Base-by-base conservation (phyloP, 768 basidiomycete genomes). In the Lyophyllum semitale region DNA sequence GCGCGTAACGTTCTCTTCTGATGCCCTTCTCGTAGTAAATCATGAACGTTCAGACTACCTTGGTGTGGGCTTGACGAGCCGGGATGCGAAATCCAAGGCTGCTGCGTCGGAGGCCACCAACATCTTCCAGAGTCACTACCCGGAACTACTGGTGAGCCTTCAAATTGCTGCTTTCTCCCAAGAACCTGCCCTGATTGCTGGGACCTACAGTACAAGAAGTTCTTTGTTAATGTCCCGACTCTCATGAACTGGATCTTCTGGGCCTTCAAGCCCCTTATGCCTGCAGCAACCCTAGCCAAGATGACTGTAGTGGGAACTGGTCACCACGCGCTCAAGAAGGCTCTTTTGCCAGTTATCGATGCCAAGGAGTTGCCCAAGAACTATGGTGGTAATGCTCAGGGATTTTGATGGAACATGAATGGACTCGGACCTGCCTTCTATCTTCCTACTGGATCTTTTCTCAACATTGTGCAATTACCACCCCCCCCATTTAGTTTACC, bases 201-300 rank as follows among this genome's bases (percentile, higher is more conserved):
- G n/a, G n/a, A n/a, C 29, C 4, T 47, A 20, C 58, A 89, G 87
- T 78, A 82, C 63, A 80, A 79, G 66, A 93, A 93, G 67, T 89
- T 86, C 73, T 93, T 93, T 64, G 77, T 93, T 64, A 91, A 90
- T 62, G 89, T 93, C 12, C 91, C 91, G 0, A 80, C 82, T 2
- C 63, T 89, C 54, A 76, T 92, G 61, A 81, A 84, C 37, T 93
- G 91, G 90, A 79, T 93, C 56, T 93, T 91, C 73, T 93, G 91
- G 91, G 59, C 77, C 15, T 92, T 93, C 78, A 93, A 87, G 66
- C 80, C 89, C 0, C 66, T 93, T 58, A 67, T 93, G 13, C 81
- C 91, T 1, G 68, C 88, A 7, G 81, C 80, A 26, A 93, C 91
- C n/a, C 66, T 90, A 30, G 85, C 86, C 8, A 93, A 93, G 77